A percentile compares a stretch with the other conserved stretches of the same genome.
phyloP scores from a whole-genome alignment of 2,329 filamentous ascomycete species.

The Colletotrichum sp. region DNA sequence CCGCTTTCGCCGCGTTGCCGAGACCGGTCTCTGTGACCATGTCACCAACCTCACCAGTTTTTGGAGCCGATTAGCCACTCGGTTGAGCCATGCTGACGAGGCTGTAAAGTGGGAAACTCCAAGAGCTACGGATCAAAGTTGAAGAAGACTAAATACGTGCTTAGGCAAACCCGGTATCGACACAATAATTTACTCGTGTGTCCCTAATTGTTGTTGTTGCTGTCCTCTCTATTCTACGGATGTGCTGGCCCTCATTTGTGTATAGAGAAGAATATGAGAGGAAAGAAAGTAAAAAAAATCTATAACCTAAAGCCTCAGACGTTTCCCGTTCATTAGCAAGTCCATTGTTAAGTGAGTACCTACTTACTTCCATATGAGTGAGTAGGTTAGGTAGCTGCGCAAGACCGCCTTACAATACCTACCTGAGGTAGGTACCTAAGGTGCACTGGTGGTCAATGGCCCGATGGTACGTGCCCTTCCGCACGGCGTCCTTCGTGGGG shows the following conservation, averaged over 20 bases:
- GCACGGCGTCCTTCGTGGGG: not conserved
- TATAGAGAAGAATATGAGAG: not conserved
- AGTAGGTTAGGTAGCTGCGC: not conserved
- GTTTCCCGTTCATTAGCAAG: not conserved
- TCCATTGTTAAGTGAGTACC: not conserved
- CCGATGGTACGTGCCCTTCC: not conserved
- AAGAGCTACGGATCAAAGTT: not conserved
- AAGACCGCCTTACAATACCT: not conserved
- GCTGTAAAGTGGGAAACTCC: conserved; percentile 28
- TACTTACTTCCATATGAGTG: not conserved
- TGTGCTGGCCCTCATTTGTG: not conserved
- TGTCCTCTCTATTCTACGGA: not conserved
- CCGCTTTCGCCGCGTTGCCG: conserved; percentile 34
- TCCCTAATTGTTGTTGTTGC: not conserved
- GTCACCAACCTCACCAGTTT: conserved; percentile 32
- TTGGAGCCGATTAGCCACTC: conserved; percentile 34
- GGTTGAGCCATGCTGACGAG: conserved; percentile 31
- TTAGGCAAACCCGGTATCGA: not conserved
- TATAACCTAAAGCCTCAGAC: too few species aligned
- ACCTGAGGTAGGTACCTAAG: not conserved
- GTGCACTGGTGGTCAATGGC: not conserved
- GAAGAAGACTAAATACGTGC: not conserved
- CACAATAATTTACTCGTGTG: not conserved
- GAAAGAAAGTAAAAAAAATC: not conserved
- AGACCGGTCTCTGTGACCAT: conserved; percentile 31